phyloP scores from a whole-genome alignment of 2,329 filamentous ascomycete genomes.

The Coleophoma cylindrospora region DNA sequence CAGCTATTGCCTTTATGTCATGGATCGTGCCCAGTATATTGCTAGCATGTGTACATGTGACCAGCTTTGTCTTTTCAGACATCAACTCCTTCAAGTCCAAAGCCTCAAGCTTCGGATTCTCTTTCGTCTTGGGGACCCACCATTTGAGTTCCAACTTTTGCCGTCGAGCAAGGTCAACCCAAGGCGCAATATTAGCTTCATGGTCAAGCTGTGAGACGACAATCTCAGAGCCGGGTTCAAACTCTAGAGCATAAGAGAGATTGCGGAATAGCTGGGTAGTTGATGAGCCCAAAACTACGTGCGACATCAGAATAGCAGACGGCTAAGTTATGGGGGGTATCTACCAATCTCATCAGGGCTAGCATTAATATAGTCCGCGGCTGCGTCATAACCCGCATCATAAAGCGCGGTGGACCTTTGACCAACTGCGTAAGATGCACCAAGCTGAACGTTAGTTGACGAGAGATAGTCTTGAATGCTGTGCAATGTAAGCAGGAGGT shows the following conservation, averaged over 20 bases:
- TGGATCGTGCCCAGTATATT: slow-evolving; percentile 72
- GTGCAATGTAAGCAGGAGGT: slow-evolving; percentile 7
- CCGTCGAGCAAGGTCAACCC: slow-evolving; percentile 62
- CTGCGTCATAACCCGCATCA: slow-evolving; percentile 54
- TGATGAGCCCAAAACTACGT: slow-evolving; percentile 61
- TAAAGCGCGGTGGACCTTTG: slow-evolving; percentile 56
- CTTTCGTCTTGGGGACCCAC: slow-evolving; percentile 52
- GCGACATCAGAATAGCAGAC: slow-evolving; percentile 3
- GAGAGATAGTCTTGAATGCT: slow-evolving; percentile 63
- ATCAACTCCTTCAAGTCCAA: slow-evolving; percentile 55
- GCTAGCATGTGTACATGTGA: slow-evolving; percentile 68
- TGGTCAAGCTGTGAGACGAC: slow-evolving; percentile 70
- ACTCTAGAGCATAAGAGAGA: slow-evolving; percentile 49
- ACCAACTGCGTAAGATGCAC: slow-evolving; percentile 61
- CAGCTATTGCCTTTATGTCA: slow-evolving; percentile 51
- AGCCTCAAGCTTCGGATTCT: slow-evolving; percentile 53
- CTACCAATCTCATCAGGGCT: slow-evolving; percentile 57
- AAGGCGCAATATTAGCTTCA: slow-evolving; percentile 71
- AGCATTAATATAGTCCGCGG: slow-evolving; percentile 68
- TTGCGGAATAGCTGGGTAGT: slow-evolving; percentile 76
- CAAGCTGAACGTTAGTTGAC: slow-evolving; percentile 69
- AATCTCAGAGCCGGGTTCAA: slow-evolving; percentile 57
- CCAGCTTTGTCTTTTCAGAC: slow-evolving; percentile 59
- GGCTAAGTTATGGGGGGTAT: not conserved
- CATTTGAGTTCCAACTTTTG: slow-evolving; percentile 61